These are phyloP conservation scores for Diaporthe citriasiana DNA, from an alignment of 2,329 filamentous ascomycete genomes.

Conservation along the genomic window DNA sequence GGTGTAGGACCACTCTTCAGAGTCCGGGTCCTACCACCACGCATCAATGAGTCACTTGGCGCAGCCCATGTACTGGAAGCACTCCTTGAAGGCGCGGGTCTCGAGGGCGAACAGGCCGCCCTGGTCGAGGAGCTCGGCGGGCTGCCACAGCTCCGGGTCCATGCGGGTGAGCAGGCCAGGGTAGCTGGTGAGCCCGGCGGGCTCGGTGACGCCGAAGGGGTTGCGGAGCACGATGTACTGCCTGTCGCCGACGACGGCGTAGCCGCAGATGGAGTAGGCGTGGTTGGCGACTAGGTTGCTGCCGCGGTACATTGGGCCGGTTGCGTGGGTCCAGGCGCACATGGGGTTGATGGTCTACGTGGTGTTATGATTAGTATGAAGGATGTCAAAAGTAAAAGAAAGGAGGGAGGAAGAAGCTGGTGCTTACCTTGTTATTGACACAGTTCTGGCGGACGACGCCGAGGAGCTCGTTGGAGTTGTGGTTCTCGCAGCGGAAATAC, in stretches of 20 bases:
- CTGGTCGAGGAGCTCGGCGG: slow-evolving; percentile 43
- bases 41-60: slow-evolving; percentile 27
- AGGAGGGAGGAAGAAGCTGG: background rate
- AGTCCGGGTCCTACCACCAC: slow-evolving; percentile 11
- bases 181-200: slow-evolving; percentile 56
- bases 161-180: slow-evolving; percentile 56
- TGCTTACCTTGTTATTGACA: slow-evolving; percentile 52
- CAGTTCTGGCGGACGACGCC: slow-evolving; percentile 56
- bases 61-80: slow-evolving; percentile 38
- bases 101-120: slow-evolving; percentile 46
- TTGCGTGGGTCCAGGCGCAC: slow-evolving; percentile 58
- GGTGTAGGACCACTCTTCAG: background rate
- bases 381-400: too few species aligned
- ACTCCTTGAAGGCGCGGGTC: slow-evolving; percentile 43
- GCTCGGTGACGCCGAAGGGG: slow-evolving; percentile 61
- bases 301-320: slow-evolving; percentile 54
- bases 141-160: slow-evolving; percentile 47
- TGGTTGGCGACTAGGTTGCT: slow-evolving; percentile 61
- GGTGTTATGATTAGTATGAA: background rate
- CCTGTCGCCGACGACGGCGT: slow-evolving; percentile 48
- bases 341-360: slow-evolving; percentile 59
- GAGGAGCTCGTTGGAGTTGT: slow-evolving; percentile 49
- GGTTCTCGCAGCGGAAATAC: slow-evolving; percentile 37
- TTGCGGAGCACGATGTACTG: slow-evolving; percentile 55
- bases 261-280: slow-evolving; percentile 59